Percentiles rank a stretch among this genome's conserved stretches.
phyloP scores from a whole-genome alignment of 495 filamentous ascomycete species.

The Talaromyces stipitatus region DNA sequence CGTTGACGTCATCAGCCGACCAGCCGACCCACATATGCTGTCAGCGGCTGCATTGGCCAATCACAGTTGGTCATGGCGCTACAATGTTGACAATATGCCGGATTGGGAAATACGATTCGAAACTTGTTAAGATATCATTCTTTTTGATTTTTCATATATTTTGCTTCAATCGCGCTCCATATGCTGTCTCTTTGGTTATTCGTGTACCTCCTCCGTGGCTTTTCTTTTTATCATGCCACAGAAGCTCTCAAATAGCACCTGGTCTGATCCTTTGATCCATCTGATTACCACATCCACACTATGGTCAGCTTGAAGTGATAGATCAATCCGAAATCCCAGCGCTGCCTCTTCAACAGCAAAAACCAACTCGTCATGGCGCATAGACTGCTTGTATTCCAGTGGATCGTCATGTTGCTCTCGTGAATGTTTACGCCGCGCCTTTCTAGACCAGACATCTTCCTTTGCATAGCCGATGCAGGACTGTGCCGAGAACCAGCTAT shows the following conservation, averaged over 20 bases:
- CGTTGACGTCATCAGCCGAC: background rate
- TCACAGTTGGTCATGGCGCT: background rate
- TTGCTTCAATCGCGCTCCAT: background rate
- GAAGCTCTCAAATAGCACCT: conserved; percentile 79
- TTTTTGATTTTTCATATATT: background rate
- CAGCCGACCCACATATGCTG: background rate
- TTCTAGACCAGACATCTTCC: conserved; percentile 67
- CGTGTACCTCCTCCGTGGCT: conserved; percentile 20
- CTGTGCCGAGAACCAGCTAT: conserved; percentile 37
- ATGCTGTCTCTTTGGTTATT: background rate
- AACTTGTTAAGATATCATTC: background rate
- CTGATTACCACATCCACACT: conserved; percentile 42
- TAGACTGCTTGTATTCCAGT: no score
- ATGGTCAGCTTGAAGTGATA: conserved; percentile 17
- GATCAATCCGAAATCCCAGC: conserved; percentile 40
- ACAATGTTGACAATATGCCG: background rate
- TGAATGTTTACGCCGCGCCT: conserved; percentile 50
- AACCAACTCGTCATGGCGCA: conserved; percentile 1
- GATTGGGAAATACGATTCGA: background rate
- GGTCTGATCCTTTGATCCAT: conserved; percentile 73
- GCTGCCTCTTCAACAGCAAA: conserved; percentile 24
- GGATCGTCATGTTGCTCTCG: conserved; percentile 8
- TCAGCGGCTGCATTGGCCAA: background rate
- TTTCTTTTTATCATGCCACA: conserved; percentile 67
- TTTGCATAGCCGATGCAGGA: conserved; percentile 47